These are phyloP conservation scores for Biscogniauxia marginata DNA, from an alignment of 2,329 filamentous ascomycete species.

Conservation along the genomic window DNA sequence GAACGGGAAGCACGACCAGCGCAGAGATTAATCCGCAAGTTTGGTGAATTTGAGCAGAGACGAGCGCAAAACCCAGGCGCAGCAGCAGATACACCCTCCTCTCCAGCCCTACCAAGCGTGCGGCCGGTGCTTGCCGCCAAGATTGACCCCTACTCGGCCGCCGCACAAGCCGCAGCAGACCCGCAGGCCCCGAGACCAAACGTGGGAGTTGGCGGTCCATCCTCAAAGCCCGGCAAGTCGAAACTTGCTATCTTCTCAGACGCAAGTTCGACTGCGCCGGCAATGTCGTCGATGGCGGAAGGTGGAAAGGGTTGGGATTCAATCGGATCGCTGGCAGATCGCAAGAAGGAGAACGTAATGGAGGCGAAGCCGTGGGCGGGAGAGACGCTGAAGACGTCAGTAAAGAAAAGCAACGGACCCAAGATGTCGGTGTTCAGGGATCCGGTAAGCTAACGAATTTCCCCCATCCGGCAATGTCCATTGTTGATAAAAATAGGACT, in stretches of 20 bases:
- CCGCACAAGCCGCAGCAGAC: constrained; percentile 50
- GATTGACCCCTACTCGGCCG: constrained; percentile 72
- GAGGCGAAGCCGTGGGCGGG: constrained; percentile 89
- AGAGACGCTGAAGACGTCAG: constrained; percentile 84
- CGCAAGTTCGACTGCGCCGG: constrained; percentile 58
- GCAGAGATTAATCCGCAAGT: constrained; percentile 82
- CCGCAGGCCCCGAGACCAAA: constrained; percentile 63
- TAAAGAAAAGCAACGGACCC: constrained; percentile 70
- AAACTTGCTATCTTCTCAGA: constrained; percentile 95
- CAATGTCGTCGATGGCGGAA: constrained; percentile 50
- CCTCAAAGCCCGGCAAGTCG: constrained; percentile 66
- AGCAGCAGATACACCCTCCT: constrained; percentile 64
- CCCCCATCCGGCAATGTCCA: constrained; percentile 45
- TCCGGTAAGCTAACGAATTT: constrained; percentile 67
- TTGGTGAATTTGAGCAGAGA: constrained; percentile 84
- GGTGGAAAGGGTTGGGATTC: constrained; percentile 81
- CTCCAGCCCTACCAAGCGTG: constrained; percentile 80
- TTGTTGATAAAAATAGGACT: constrained; percentile 96
- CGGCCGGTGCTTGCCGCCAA: constrained; percentile 84
- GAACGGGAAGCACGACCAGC: constrained; percentile 82
- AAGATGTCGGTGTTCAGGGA: constrained; percentile 97
- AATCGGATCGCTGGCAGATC: constrained; percentile 80
- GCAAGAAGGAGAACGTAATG: constrained; percentile 90
- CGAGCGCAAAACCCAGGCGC: constrained; percentile 64
- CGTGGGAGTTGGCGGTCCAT: constrained; percentile 45